These are phyloP conservation scores for Macadamia integrifolia DNA, from an alignment of 164 flowering plant species.

Conservation along the genomic window DNA sequence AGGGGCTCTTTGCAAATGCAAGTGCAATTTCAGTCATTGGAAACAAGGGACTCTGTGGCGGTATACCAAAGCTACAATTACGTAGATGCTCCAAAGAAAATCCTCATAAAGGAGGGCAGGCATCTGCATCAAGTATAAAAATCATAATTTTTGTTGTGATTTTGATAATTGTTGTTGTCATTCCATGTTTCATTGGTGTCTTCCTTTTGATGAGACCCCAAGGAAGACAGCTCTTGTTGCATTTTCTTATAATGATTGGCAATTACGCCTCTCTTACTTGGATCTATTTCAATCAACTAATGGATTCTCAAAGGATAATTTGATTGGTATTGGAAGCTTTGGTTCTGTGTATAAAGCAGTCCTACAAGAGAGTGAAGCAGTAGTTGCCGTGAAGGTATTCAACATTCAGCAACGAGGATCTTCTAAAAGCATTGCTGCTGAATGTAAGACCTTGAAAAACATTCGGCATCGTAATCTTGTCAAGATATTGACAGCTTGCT, in stretches of 20 bases:
- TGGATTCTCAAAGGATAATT: slow-evolving; percentile 19
- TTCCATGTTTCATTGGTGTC: background rate
- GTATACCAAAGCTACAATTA: slow-evolving; percentile 8
- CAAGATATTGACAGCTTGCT: slow-evolving; percentile 25
- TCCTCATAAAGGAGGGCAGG: background rate
- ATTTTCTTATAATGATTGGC: background rate
- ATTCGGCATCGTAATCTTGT: slow-evolving; percentile 35
- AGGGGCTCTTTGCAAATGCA: slow-evolving; percentile 22
- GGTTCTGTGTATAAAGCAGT: slow-evolving; percentile 34
- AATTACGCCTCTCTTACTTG: slow-evolving; percentile 10
- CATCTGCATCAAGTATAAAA: background rate
- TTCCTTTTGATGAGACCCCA: background rate
- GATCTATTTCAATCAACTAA: slow-evolving; percentile 20
- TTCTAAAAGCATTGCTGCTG: slow-evolving; percentile 23
- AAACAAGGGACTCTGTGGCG: slow-evolving; percentile 26
- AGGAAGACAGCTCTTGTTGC: background rate
- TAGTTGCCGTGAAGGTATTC: slow-evolving; percentile 34
- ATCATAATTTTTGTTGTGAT: background rate
- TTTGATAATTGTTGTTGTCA: background rate
- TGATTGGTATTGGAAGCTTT: slow-evolving; percentile 34
- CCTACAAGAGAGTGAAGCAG: slow-evolving; percentile 4
- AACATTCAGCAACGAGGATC: slow-evolving; percentile 24
- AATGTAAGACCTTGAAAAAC: slow-evolving; percentile 28
- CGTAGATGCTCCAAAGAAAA: slow-evolving; percentile 13
- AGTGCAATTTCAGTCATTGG: slow-evolving; percentile 15